Evolutionary conservation across 2,329 filamentous ascomycete genomes (phyloP), one percentile per base, ranked within the genome.

Genomic region (Colletotrichum sp.): DNA sequence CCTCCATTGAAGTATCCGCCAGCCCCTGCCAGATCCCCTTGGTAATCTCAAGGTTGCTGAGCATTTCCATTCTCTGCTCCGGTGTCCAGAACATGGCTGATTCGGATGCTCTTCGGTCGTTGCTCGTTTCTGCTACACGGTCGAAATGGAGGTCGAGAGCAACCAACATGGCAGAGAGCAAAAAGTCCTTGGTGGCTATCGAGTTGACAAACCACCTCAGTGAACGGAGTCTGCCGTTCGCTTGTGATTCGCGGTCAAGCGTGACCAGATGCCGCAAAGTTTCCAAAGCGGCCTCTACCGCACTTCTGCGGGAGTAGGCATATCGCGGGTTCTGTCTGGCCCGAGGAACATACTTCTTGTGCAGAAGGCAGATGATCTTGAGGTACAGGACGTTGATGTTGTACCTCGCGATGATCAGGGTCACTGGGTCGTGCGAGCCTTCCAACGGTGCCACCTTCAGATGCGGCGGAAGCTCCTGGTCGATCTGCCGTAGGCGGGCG

Each of bases 281-380:
- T 78, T 94, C 93, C 88, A 98, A 89, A 0, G 96, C 95, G 2
- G 96, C 95, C 80, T 98, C 95, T 55, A 99, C 93, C 78, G 95
- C 97, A 26, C 93, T 94, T 55, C 93, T 92, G 34, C 96, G 92
- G 4, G 96, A 98, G 81, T 97, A 95, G 10, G 93, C 91, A 81
- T 98, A 99, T 10, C 96, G 91, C 12, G 94, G 88, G 80, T 96
- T 97, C 75, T 94, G 91, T 64, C 94, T 89, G 7, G 96, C 95
- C 75, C 93, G 91, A n/a, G 91, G 89, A 74, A 98, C 90, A 83
- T 97, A 98, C 78, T 96, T 96, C 67, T 96, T 91, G 84, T 99
- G 97, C 52, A 99, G 90, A 26, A 98, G 91, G 80, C 95, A 98
- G 80, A 98, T 90, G 21, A 96, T 94, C 85, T 98, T 98, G 78